Base-by-base conservation (phyloP, 495 filamentous ascomycete genomes). In the Podospora anserina region DNA sequence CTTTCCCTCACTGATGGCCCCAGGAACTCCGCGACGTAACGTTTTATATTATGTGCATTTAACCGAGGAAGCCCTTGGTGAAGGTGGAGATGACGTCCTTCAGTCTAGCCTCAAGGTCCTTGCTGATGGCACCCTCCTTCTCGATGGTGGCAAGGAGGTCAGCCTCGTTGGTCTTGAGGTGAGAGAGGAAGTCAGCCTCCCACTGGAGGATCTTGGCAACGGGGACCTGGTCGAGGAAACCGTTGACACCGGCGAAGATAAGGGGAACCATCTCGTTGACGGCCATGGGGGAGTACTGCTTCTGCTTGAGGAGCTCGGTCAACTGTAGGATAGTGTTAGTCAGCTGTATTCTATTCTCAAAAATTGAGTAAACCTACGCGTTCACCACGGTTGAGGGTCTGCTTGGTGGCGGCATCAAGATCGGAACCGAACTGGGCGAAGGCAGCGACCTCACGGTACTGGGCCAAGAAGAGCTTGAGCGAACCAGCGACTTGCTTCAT, bases 401-500 rank as follows among this genome's bases (percentile, higher is more conserved):
- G 96, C 89, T 98, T 98, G 80, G 95, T 99, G 71, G 95, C 88
- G 75, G 95, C 95, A 87, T 99, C 95, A 69, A 99, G 87, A 89
- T 99, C 95, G 79, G 95, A 99, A 89, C 95, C 95, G 89, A 99
- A 99, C 84, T 99, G 95, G 76, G 95, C 95, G 85, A 99, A 99
- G 76, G 95, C 95, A 79, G 95, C 95, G 70, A 99, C 95, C 85
- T 99, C 95, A 94, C 95, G 95, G 88, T 99, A 99, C 87, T 99
- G 95, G 78, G 95, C 95, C 89, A 99, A 93, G 92, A 98, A 99
- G 75, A 99, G 92, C 88, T 99, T 99, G 77, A 99, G 87, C 74
- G 94, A 97, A 88, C 95, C 95, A 79, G 95, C 95, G 79, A 99
- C 95, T 89, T 99, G 95, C 88, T 98, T 99, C 95, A 99, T 99